Base-by-base conservation (phyloP, 768 basidiomycete genomes). In the Suillus subluteus region DNA sequence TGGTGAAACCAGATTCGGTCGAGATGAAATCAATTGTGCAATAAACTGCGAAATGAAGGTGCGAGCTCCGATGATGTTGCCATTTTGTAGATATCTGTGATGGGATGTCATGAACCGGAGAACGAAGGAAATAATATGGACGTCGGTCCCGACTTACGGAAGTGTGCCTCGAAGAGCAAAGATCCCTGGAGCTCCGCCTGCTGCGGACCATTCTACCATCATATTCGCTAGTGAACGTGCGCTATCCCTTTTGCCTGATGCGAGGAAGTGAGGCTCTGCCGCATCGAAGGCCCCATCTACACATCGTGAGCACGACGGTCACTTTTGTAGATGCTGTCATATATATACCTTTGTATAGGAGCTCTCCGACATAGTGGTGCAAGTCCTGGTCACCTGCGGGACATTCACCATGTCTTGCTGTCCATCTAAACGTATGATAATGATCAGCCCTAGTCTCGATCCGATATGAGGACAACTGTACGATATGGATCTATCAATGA, bases 1-100 rank as follows among this genome's bases (percentile, higher is more conserved):
- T 58, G 82, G 72, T 48, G 84, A 82, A 8, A 72, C 71, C 65
- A 82, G 67, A 48, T 79, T 74, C 13, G 84, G 81, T 64, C 84
- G 75, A 21, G 82, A 77, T 23, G 82, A 73, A 56, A 90, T 81
- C 7, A 93, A 79, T 65, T 87, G 86, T 61, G 89, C 83, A 58
- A 90, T 83, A 76, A 92, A 95, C 59, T 89, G 87, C n/a, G 84
- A 82, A 75, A 97, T 89, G 83, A 98, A 98, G n/a, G 91, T 88
- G n/a, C 88, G 88, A 4, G 97, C 94, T 5, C 93, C 93, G n/a
- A 95, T 87, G 73, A 99, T 91, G 69, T 95, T 95, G 18, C 94
- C 94, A 63, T 95, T 93, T 68, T 86, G 86, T 30, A 96, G 82
- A 72, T 92, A 93, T 65, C 92, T 94, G 72, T 18, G 23, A 43